phyloP scores from a whole-genome alignment of 352 stramenopile species.

The Elongisporangium prolatum region DNA sequence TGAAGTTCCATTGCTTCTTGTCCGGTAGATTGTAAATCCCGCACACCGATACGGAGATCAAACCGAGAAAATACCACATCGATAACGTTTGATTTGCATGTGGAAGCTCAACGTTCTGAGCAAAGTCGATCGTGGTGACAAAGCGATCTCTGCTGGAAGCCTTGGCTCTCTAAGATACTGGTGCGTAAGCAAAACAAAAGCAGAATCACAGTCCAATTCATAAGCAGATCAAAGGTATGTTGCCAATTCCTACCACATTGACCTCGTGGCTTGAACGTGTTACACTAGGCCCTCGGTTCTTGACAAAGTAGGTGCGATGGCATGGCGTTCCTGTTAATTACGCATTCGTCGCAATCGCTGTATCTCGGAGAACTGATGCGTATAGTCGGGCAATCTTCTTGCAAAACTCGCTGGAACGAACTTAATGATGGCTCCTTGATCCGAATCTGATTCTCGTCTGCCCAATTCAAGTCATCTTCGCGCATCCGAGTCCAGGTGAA shows the following conservation, averaged over 20 bases:
- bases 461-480: constrained; percentile 9
- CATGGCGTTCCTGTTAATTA: constrained; percentile 8
- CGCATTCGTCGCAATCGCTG: constrained; percentile 11
- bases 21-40: constrained; percentile 4
- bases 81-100: constrained; percentile 3
- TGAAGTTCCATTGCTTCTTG: constrained; percentile 6
- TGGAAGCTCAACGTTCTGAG: constrained; percentile 7
- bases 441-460: constrained; percentile 2
- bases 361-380: constrained; percentile 3
- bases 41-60: constrained; percentile 9
- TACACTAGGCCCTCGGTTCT: constrained; percentile 5
- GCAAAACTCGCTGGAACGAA: constrained; percentile 3
- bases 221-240: not conserved
- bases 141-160: constrained; percentile 1
- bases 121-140: constrained; percentile 10
- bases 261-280: constrained; percentile 2
- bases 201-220: not conserved
- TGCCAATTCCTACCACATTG: constrained; percentile 6
- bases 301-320: not conserved
- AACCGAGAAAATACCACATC: constrained; percentile 11
- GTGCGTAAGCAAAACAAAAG: not conserved
- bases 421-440: constrained; percentile 6
- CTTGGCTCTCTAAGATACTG: not conserved
- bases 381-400: constrained; percentile 4
- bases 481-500: constrained; percentile 6